Base-by-base conservation (phyloP, 768 basidiomycete genomes). In the Collybia mongolica region DNA sequence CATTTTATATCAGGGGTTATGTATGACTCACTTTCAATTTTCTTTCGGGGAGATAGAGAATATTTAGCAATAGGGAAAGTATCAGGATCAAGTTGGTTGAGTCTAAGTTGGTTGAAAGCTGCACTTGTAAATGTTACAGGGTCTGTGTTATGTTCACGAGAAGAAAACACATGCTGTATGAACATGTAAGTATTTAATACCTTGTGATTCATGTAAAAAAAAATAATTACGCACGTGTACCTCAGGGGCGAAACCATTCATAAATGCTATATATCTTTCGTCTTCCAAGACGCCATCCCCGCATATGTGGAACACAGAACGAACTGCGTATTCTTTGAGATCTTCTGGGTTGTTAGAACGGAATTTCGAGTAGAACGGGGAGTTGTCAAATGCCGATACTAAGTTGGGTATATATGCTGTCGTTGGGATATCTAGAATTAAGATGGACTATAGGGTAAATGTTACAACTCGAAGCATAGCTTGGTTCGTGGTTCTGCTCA, bases 361-460 rank as follows among this genome's bases (percentile, higher is more conserved):
- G 49, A 83, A 77, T 51, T 67, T 67, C 2, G 75, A 55, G 57
- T 81, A 84, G 57, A 77, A 77, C 1, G 66, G 70, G 0, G 74
- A 76, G 17, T 64, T 61, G 17, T 64, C 66, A 58, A 83, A 84
- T 2, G 77, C 68, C 12, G 75, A 64, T 20, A 78, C 29, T 12
- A 90, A 65, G 5, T 75, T 66, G 1, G 74, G 69, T 15, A 87
- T 81, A 62, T 88, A 81, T 24, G 64, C 72, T 0, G 74, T 67
- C 0, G 80, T 77, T 0, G 93, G 88, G 11, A 88, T 79, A 57
- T 94, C 90, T 39, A 95, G 65, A 36, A 93, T 69, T 5, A 93
- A 63, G 19, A 86, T 63, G 2, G 76, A 83, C 83, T 90, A 56
- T 48, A 11, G 18, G 22, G 19, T 49, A 36, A 40, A 40, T 38